Conservation (phyloP, 2,329 filamentous ascomycete genomes). For the Paecilomyces sp. region DNA sequence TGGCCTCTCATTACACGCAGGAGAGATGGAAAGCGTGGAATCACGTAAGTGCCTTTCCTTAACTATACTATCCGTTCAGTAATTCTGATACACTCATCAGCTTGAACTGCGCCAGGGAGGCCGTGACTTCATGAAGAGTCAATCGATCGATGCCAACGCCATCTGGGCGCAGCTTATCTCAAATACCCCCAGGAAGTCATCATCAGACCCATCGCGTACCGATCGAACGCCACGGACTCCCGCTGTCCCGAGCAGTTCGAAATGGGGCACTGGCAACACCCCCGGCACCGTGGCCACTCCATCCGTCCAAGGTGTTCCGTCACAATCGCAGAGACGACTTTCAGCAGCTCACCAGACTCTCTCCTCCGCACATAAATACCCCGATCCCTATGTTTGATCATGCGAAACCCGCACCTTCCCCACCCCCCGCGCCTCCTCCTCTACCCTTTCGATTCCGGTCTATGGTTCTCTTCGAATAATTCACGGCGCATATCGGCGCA, state of each 20-base stretch:
- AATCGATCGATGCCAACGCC: constrained; percentile 7
- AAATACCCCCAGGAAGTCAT: neutral
- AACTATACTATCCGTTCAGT: neutral
- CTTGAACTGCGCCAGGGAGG: constrained; percentile 10
- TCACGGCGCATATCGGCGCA: too few relatives aligned
- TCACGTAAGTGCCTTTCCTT: constrained; percentile 14
- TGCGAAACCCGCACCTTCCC: too few relatives aligned
- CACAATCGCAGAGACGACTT: neutral
- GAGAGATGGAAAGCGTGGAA: constrained; percentile 23
- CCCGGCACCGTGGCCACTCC: neutral
- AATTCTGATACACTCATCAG: neutral
- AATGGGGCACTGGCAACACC: neutral
- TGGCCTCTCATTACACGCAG: constrained; percentile 15
- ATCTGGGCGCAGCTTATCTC: constrained; percentile 9
- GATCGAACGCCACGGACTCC: neutral
- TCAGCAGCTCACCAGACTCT: neutral
- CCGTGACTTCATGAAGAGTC: constrained; percentile 8
- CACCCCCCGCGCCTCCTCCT: too few relatives aligned
- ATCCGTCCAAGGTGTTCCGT: neutral
- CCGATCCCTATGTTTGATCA: neutral
- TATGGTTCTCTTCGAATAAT: neutral
- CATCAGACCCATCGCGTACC: neutral
- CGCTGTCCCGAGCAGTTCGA: neutral
- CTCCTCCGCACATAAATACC: neutral
- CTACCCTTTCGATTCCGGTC: neutral